phyloP scores from a whole-genome alignment of 495 filamentous ascomycete species.

The Usnea hakonensis region DNA sequence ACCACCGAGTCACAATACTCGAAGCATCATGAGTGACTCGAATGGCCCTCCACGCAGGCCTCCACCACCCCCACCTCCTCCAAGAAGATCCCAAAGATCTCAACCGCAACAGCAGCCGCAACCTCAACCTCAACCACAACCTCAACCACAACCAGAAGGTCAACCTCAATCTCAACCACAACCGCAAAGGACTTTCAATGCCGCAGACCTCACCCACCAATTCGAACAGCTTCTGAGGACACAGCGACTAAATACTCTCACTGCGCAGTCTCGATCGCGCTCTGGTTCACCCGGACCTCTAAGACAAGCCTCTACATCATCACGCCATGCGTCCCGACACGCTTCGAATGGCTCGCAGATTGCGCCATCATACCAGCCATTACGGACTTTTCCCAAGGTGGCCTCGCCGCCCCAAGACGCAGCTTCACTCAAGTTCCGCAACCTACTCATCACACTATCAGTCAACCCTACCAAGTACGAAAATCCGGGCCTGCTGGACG shows the following conservation, averaged over 20 bases:
- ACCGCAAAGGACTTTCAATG: conserved; percentile 31
- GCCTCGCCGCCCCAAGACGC: conserved; percentile 71
- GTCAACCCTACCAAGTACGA: conserved; percentile 86
- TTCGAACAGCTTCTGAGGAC: conserved; percentile 74
- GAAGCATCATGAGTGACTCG: conserved; percentile 7
- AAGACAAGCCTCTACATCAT: conserved; percentile 23
- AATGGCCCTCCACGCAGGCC: conserved; percentile 13
- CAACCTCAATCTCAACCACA: not conserved
- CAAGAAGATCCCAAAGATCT: conserved; percentile 11
- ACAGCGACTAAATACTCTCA: conserved; percentile 69
- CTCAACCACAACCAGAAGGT: too few relatives aligned
- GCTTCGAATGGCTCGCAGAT: conserved; percentile 24
- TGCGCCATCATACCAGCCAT: conserved; percentile 56
- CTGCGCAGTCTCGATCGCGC: conserved; percentile 47
- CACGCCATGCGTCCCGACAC: conserved; percentile 35
- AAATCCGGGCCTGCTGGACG: conserved; percentile 91
- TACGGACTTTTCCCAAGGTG: conserved; percentile 70
- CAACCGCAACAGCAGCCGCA: not conserved
- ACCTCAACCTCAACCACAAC: not conserved
- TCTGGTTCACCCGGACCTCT: conserved; percentile 26
- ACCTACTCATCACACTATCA: conserved; percentile 71
- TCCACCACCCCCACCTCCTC: conserved; percentile 18
- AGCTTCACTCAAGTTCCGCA: conserved; percentile 72
- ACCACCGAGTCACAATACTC: not conserved
- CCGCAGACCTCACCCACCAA: conserved; percentile 47